phyloP scores from a whole-genome alignment of 2,329 filamentous ascomycete species.

The Trichoderma oligosporum region DNA sequence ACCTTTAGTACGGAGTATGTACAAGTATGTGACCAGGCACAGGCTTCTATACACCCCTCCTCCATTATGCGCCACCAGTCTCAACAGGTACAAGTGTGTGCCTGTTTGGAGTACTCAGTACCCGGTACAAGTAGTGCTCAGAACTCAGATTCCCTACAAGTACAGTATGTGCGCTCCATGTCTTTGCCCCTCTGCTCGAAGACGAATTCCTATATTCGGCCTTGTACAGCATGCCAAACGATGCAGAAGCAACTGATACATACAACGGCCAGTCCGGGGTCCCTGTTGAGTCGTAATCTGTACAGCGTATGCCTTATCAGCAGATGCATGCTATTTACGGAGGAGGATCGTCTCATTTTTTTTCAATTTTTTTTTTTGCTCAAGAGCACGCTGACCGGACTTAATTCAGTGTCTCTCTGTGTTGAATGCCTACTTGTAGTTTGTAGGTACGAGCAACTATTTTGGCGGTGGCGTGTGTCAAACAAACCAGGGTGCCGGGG shows the following conservation, averaged over 20 bases:
- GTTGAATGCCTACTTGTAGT: neutral
- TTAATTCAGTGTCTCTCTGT: conserved; percentile 6
- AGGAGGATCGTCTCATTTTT: no score
- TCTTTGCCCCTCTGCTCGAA: neutral
- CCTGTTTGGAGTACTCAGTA: no score
- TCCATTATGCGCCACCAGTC: conserved; percentile 10
- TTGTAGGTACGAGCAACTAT: neutral
- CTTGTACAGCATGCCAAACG: no score
- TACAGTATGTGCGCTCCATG: neutral
- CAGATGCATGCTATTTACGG: neutral
- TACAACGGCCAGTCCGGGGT: neutral
- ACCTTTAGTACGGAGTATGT: no score
- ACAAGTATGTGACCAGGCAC: neutral
- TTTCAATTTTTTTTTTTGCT: no score
- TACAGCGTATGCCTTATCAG: conserved; percentile 3
- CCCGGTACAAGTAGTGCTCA: no score
- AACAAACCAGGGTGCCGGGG: conserved; percentile 7
- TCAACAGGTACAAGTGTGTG: no score
- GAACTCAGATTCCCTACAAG: no score
- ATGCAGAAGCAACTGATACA: neutral
- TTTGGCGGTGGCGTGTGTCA: conserved; percentile 7
- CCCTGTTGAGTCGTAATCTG: neutral
- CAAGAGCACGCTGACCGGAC: neutral
- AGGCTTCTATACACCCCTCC: conserved; percentile 5
- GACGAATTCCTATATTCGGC: no score